Base-by-base conservation (phyloP, 2,329 filamentous ascomycete genomes). In the Penicillium concentricum region DNA sequence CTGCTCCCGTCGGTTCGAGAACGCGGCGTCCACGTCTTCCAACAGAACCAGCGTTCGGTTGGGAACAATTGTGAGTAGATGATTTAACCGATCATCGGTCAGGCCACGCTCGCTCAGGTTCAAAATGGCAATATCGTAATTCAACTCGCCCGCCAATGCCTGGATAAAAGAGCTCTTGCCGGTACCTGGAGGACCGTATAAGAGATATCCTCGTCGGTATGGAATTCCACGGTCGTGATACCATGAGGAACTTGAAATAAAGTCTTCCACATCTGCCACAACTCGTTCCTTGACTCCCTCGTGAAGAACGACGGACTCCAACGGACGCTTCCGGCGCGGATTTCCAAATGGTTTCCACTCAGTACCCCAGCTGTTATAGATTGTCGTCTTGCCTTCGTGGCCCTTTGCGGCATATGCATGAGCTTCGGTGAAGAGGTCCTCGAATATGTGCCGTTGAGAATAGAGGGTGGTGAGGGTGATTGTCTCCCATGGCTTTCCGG, bases 151-250 rank as follows among this genome's bases (percentile, higher is more conserved):
- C 0, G 94, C 94, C 41, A 99, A 78, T 0, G 94, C 92, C 74
- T 97, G 92, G 61, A 99, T 97, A 66, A 99, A 97, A 0, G 91
- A 96, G 59, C 89, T 97, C 79, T 96, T 97, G 35, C 91, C 95
- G 41, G 89, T 96, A 0, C 92, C 92, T 0, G 92, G 92, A 4
- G 92, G 92, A 0, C 92, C 92, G 67, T 94, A 91, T 0, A 97
- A 82, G 8, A 97, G 81, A 69, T 97, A 97, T 0, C 92, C 93
- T 55, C 92, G 82, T 18, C 92, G 85, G 69, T 97, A 97, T 0
- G 93, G 93, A 61, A 97, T 96, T 2, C 92, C 93, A n/a, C 93
- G 87, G 67, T 96, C 91, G 48, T 92, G 85, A 69, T 97, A 97
- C 92, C 93, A 97, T 62, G 88, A 85, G 56, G 90, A 85, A 37